Percentiles rank a stretch among this genome's conserved stretches.
These are phyloP conservation scores for Fusarium palustre DNA, from an alignment of 2,329 filamentous ascomycete species.

Conservation along the genomic window DNA sequence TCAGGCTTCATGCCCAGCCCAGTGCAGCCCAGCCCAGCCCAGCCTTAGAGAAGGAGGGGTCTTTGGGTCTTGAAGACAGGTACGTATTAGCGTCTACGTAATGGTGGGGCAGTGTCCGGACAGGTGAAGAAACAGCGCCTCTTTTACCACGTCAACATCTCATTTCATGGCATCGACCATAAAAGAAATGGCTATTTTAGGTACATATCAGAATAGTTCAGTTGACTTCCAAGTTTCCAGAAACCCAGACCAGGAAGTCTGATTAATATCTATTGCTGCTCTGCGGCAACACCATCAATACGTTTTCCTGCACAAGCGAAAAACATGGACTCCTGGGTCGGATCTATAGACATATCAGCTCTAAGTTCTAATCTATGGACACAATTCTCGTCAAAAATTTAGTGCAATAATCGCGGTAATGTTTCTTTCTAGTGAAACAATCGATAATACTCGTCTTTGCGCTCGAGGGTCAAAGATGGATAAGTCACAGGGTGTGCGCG, in stretches of 20 bases:
- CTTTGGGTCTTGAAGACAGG: neutral
- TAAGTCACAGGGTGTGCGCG: neutral
- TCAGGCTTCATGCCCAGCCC: conserved; percentile 14
- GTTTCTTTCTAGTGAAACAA: neutral
- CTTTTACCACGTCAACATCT: conserved; percentile 5
- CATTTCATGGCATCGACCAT: neutral
- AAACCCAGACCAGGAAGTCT: neutral
- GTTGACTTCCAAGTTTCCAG: neutral
- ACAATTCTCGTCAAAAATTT: neutral
- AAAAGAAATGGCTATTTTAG: neutral
- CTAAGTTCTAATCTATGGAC: neutral
- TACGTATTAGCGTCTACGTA: conserved; percentile 46
- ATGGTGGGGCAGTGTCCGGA: conserved; percentile 52
- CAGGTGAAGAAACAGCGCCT: conserved; percentile 57
- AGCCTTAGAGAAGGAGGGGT: conserved; percentile 25
- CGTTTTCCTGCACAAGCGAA: neutral
- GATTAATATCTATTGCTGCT: too few relatives aligned
- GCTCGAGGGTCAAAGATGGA: neutral
- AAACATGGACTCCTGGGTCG: neutral
- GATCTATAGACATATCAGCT: neutral
- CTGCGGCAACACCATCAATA: neutral
- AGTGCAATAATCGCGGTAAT: neutral
- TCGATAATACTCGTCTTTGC: neutral
- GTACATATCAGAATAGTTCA: neutral
- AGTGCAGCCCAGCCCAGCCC: neutral